These are phyloP conservation scores for Aspergillus sp. DNA, from an alignment of 2,329 filamentous ascomycete genomes.

Conservation along the genomic window DNA sequence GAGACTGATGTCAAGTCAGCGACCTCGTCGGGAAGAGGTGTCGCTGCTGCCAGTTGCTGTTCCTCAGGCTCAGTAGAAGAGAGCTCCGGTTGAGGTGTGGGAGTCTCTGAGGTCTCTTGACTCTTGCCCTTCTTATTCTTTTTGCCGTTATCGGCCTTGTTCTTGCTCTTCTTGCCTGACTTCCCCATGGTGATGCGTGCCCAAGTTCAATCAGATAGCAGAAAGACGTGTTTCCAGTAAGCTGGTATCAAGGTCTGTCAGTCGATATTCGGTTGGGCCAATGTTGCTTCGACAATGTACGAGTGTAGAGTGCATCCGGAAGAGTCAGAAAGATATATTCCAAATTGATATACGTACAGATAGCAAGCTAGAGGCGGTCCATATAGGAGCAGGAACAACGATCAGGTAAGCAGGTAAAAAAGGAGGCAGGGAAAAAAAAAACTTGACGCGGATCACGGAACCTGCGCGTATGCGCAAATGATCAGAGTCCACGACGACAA, in stretches of 20 bases:
- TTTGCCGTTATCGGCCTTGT: constrained; percentile 32
- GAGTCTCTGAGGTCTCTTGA: constrained; percentile 34
- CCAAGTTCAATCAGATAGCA: constrained; percentile 30
- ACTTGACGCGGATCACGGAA: constrained; percentile 18
- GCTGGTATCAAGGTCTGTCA: constrained; percentile 28
- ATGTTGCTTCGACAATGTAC: constrained; percentile 35
- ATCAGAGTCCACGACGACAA: constrained; percentile 37
- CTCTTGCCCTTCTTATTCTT: constrained; percentile 42
- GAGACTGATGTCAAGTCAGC: constrained; percentile 7
- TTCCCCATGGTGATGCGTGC: constrained; percentile 39
- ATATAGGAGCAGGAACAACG: constrained; percentile 25
- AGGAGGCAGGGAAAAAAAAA: constrained; percentile 22
- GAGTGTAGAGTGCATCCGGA: constrained; percentile 35
- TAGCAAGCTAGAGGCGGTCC: constrained; percentile 24
- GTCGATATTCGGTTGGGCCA: constrained; percentile 35
- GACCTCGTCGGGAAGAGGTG: constrained; percentile 15
- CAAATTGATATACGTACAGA: constrained; percentile 30
- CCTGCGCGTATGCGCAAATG: constrained; percentile 36
- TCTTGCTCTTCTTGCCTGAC: constrained; percentile 37
- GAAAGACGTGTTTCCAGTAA: constrained; percentile 41
- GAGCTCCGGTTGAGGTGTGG: constrained; percentile 30
- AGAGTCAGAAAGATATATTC: constrained; percentile 37
- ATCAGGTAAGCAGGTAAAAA: constrained; percentile 28
- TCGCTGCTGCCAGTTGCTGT: constrained; percentile 19
- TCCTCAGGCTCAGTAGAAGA: constrained; percentile 29